Percentiles rank a stretch among this genome's conserved stretches.
phyloP scores from a whole-genome alignment of 129 eudicot species.

The Ambrosia artemisiifolia region DNA sequence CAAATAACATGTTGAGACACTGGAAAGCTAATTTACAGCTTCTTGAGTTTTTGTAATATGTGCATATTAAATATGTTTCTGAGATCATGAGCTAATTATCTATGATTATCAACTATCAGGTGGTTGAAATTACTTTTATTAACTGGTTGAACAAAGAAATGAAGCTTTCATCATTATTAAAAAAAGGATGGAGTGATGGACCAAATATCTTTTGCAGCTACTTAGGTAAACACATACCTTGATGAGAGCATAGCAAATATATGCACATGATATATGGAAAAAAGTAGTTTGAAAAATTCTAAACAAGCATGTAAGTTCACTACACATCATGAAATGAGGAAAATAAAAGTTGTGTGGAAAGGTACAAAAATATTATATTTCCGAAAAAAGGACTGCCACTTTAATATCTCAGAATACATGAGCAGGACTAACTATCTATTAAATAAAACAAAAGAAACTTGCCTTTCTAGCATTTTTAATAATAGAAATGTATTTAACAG shows the following conservation, averaged over 20 bases:
- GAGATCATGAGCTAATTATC: background rate
- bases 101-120: background rate
- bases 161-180: background rate
- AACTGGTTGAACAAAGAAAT: background rate
- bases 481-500: background rate
- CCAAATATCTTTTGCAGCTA: background rate
- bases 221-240: background rate
- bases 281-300: background rate
- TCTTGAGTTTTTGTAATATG: background rate
- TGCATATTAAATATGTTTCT: background rate
- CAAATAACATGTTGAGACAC: background rate
- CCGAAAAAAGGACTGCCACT: background rate
- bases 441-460: no score
- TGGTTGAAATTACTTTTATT: constrained; percentile 1
- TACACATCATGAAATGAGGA: background rate
- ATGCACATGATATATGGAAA: background rate
- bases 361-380: background rate
- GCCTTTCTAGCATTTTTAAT: background rate
- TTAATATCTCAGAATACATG: background rate
- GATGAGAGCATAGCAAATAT: background rate
- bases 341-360: background rate
- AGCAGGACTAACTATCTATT: background rate
- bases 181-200: background rate
- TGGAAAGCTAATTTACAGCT: constrained; percentile 9
- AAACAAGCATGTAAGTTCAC: background rate